phyloP scores from a whole-genome alignment of 148 eudicot species.

The Persicaria maculosa region DNA sequence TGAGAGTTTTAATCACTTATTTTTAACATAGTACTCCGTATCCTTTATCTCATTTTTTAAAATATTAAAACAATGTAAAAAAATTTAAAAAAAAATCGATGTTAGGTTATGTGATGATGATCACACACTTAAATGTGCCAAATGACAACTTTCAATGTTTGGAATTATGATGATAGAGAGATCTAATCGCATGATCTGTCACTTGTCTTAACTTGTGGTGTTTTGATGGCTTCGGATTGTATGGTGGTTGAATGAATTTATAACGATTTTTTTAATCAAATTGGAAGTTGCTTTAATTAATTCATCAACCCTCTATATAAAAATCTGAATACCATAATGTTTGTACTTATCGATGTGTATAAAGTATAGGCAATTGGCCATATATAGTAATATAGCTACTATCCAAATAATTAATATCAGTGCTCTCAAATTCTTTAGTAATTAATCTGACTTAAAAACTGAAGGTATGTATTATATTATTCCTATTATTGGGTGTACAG shows the following conservation, averaged over 20 bases:
- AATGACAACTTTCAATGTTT: not conserved
- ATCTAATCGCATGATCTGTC: constrained; percentile 2
- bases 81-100: too few relatives aligned
- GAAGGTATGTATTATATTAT: too few relatives aligned
- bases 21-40: too few relatives aligned
- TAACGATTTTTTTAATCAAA: not conserved
- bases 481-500: too few relatives aligned
- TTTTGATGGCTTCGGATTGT: not conserved
- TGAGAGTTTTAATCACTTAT: too few relatives aligned
- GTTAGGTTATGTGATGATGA: not conserved
- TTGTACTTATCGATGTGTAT: not conserved
- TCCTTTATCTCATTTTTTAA: too few relatives aligned
- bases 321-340: not conserved
- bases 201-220: not conserved
- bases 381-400: not conserved
- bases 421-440: not conserved
- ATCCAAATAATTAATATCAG: not conserved
- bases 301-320: not conserved
- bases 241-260: not conserved
- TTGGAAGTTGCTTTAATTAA: not conserved
- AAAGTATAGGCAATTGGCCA: not conserved
- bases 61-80: too few relatives aligned
- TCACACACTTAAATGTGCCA: not conserved
- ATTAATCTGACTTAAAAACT: not conserved
- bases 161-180: not conserved